phyloP scores from a whole-genome alignment of 352 stramenopile species.

The Pythium pyrilobum region DNA sequence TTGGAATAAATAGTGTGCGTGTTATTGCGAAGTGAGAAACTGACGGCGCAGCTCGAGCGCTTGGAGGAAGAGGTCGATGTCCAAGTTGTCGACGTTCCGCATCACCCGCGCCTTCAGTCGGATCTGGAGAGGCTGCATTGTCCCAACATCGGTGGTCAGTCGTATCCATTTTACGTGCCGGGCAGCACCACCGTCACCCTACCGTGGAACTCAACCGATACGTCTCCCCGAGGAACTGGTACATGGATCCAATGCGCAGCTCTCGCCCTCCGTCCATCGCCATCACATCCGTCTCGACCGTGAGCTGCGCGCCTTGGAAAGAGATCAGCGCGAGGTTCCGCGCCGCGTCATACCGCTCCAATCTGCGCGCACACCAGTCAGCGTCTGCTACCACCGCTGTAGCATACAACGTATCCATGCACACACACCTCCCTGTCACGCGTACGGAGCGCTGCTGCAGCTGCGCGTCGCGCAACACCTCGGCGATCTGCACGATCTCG shows the following conservation, averaged over 20 bases:
- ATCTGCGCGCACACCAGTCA: conserved; percentile 10
- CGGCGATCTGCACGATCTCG: conserved; percentile 79
- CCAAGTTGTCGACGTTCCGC: conserved; percentile 75
- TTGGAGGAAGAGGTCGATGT: conserved; percentile 76
- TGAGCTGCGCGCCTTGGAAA: conserved; percentile 58
- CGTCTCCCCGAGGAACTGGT: conserved; percentile 81
- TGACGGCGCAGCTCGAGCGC: conserved; percentile 63
- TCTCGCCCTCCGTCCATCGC: conserved; percentile 37
- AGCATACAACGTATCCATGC: neutral
- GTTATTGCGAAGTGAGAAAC: conserved; percentile 51
- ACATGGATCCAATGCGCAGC: conserved; percentile 68
- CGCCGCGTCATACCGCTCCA: conserved; percentile 64
- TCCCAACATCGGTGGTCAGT: neutral
- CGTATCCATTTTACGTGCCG: neutral
- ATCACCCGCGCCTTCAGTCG: conserved; percentile 61
- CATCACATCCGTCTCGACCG: conserved; percentile 62
- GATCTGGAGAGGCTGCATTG: conserved; percentile 27
- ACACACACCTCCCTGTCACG: conserved; percentile 55
- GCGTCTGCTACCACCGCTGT: neutral
- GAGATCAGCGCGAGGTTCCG: conserved; percentile 39
- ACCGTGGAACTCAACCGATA: conserved; percentile 29
- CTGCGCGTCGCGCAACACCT: conserved; percentile 53
- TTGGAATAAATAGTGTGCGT: neutral
- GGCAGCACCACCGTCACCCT: neutral
- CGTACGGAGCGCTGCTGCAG: conserved; percentile 73